Evolutionary conservation across 768 basidiomycete genomes (phyloP).

Genomic region (Astraeus odoratus): DNA sequence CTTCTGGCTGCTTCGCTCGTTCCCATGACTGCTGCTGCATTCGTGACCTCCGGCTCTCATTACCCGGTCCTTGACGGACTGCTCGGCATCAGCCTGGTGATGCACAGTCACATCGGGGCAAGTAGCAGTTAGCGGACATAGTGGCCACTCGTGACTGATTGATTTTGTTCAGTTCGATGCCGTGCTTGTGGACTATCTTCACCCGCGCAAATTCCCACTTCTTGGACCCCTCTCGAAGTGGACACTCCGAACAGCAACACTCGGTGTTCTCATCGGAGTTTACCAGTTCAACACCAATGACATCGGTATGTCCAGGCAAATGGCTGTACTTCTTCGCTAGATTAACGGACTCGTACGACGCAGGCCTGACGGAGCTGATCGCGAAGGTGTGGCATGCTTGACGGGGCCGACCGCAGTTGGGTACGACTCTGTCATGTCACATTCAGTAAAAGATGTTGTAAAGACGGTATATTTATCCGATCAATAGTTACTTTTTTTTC

Average conservation of each 20-base stretch:
- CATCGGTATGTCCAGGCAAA: constrained; percentile 58
- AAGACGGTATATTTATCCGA: too few species aligned
- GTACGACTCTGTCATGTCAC: too few species aligned
- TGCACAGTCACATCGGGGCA: constrained; percentile 96
- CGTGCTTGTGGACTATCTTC: constrained; percentile 82
- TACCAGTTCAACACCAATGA: constrained; percentile 99
- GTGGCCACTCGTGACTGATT: background rate
- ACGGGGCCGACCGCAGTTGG: too few species aligned
- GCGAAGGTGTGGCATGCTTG: constrained; percentile 79
- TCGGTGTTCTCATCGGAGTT: constrained; percentile 78
- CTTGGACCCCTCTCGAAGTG: constrained; percentile 66
- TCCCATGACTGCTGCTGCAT: constrained; percentile 82
- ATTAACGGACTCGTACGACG: constrained; percentile 1
- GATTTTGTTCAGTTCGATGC: constrained; percentile 56
- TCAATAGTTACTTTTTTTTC: too few species aligned
- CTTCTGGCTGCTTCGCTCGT: constrained; percentile 82
- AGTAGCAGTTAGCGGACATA: constrained; percentile 12
- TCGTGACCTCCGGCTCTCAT: constrained; percentile 64
- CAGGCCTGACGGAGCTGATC: constrained; percentile 84
- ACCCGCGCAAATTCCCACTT: constrained; percentile 88
- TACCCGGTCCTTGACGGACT: constrained; percentile 89
- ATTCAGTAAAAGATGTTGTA: background rate
- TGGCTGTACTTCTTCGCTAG: constrained; percentile 1
- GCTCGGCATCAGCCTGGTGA: constrained; percentile 78
- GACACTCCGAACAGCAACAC: constrained; percentile 70